Evolutionary conservation across 768 basidiomycete species (phyloP).

Genomic region (Boletus reticulatus): DNA sequence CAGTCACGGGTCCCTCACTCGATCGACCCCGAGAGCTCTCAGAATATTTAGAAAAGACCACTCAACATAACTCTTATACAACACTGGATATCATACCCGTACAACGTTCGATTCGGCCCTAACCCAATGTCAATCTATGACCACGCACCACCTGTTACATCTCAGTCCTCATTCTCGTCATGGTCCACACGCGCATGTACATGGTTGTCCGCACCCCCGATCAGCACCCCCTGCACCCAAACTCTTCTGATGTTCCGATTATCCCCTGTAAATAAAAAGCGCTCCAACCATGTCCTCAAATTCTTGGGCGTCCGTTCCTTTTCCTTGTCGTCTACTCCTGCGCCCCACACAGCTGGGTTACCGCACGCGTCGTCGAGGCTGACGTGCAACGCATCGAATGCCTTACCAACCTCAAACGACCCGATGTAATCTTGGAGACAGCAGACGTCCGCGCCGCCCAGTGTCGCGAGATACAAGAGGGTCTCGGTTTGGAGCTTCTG

Average conservation of each 20-base stretch:
- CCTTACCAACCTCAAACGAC: conserved; percentile 73
- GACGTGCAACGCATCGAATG: conserved; percentile 85
- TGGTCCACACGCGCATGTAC: background rate
- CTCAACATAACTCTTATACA: too few relatives aligned
- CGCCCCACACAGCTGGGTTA: conserved; percentile 57
- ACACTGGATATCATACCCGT: too few relatives aligned
- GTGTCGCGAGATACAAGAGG: conserved; percentile 83
- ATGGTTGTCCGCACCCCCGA: conserved; percentile 53
- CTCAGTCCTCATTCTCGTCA: background rate
- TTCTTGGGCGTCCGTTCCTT: conserved; percentile 15
- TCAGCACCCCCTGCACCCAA: conserved; percentile 73
- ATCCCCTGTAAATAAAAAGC: conserved; percentile 84
- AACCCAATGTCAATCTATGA: too few relatives aligned
- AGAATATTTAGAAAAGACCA: too few relatives aligned
- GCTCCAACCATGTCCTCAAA: conserved; percentile 63
- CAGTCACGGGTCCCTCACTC: too few relatives aligned
- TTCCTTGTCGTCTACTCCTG: conserved; percentile 23
- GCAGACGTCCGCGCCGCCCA: conserved; percentile 86
- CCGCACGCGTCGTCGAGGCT: conserved; percentile 47
- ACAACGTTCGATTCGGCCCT: too few relatives aligned
- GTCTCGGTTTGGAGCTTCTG: conserved; percentile 67
- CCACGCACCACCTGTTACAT: too few relatives aligned
- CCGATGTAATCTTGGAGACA: conserved; percentile 62
- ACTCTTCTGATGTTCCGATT: conserved; percentile 78
- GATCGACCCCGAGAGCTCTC: too few relatives aligned